These are phyloP conservation scores for Penicillium sumatraense DNA, from an alignment of 2,329 filamentous ascomycete species.

Conservation along the genomic window DNA sequence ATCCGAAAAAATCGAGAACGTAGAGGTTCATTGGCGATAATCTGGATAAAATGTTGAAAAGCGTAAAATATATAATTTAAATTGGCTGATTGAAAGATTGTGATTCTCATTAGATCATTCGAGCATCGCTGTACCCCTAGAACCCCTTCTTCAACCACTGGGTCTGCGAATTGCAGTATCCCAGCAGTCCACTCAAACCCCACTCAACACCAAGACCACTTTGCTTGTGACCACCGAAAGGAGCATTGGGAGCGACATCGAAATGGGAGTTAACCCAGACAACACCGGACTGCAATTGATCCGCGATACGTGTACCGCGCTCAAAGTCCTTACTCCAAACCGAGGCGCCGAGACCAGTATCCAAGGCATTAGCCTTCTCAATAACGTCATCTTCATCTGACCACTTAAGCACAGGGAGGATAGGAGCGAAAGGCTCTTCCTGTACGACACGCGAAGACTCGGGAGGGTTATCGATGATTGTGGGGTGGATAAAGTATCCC, in stretches of 20 bases:
- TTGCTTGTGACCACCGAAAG: conserved; percentile 58
- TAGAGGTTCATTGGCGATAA: neutral
- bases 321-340: conserved; percentile 61
- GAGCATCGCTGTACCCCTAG: neutral
- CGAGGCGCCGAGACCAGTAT: conserved; percentile 61
- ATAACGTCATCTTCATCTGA: conserved; percentile 64
- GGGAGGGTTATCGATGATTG: conserved; percentile 60
- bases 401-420: conserved; percentile 68
- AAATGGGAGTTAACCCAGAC: conserved; percentile 63
- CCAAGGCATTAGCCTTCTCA: conserved; percentile 57
- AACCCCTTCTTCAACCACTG: conserved; percentile 35
- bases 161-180: conserved; percentile 46
- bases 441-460: conserved; percentile 57
- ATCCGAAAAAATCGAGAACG: too few relatives aligned
- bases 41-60: neutral
- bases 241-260: conserved; percentile 33
- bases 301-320: conserved; percentile 57
- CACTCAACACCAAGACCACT: conserved; percentile 58
- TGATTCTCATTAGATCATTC: too few relatives aligned
- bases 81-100: neutral
- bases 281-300: conserved; percentile 60
- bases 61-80: neutral
- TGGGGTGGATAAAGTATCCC: conserved; percentile 62
- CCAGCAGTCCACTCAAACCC: conserved; percentile 45
- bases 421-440: conserved; percentile 66